These are phyloP conservation scores for Euphorbia lathyris DNA, from an alignment of 345 rosid species.

Conservation along the genomic window DNA sequence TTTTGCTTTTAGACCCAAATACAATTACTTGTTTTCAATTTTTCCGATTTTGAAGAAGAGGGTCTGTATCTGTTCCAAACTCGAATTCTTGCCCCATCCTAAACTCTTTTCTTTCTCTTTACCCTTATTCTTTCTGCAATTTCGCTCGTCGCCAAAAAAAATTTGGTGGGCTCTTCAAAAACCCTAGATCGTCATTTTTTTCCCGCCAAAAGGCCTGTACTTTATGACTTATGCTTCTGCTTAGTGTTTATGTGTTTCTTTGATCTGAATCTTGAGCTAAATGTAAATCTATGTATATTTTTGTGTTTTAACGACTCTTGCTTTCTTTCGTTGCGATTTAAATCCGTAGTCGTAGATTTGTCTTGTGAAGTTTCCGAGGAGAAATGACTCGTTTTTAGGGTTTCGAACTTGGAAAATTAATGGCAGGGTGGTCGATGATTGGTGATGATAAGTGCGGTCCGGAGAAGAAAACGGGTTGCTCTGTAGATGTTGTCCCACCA, in stretches of 20 bases:
- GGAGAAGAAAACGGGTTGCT: slow-evolving; percentile 1
- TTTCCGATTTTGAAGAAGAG: slow-evolving; percentile 17
- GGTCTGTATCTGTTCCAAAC: slow-evolving; percentile 33
- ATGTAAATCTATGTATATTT: background rate
- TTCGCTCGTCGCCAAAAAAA: slow-evolving; percentile 12
- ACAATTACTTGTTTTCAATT: background rate
- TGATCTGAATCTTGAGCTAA: slow-evolving; percentile 1
- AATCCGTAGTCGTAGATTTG: background rate
- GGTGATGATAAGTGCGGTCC: slow-evolving; percentile 7
- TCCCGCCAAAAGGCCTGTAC: slow-evolving; percentile 32
- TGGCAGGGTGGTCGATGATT: slow-evolving; percentile 36
- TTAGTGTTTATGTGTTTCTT: slow-evolving; percentile 6
- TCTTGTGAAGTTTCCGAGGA: background rate
- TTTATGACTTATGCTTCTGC: background rate
- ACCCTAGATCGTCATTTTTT: slow-evolving; percentile 33
- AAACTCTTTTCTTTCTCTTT: background rate
- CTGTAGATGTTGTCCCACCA: slow-evolving; percentile 34
- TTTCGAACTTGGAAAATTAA: slow-evolving; percentile 19
- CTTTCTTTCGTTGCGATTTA: background rate
- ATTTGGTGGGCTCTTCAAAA: slow-evolving; percentile 16
- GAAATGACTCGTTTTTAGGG: slow-evolving; percentile 21
- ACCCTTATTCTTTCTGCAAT: slow-evolving; percentile 20
- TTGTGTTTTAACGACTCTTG: no score
- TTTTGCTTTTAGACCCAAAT: slow-evolving; percentile 5
- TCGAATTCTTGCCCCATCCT: slow-evolving; percentile 20